A percentile compares a stretch with the other conserved stretches of the same genome.
Evolutionary conservation across 169 alveolate species (phyloP).

Genomic region (Cryptosporidium felis): DNA sequence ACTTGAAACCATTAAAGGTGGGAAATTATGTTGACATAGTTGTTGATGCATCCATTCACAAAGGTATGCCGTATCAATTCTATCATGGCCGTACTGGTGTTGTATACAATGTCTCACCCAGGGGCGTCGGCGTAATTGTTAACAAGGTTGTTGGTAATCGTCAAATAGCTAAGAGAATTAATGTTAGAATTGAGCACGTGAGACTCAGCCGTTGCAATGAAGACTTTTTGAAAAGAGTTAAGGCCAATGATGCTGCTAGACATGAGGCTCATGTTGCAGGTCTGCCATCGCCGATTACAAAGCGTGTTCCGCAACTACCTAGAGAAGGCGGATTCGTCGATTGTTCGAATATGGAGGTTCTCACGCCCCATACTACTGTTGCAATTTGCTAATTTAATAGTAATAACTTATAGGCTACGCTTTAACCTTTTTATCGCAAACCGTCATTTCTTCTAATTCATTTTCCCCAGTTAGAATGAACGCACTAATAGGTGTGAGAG

Average conservation of each 20-base stretch:
- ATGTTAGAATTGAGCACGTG: slow-evolving; percentile 97
- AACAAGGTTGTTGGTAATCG: slow-evolving; percentile 96
- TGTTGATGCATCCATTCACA: slow-evolving; percentile 96
- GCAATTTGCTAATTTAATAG: slow-evolving; percentile 34
- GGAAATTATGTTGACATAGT: slow-evolving; percentile 98
- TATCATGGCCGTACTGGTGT: slow-evolving; percentile 99
- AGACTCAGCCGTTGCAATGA: slow-evolving; percentile 96
- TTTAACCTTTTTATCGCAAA: too few species aligned
- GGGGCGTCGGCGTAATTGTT: slow-evolving; percentile 96
- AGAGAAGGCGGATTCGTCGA: slow-evolving; percentile 69
- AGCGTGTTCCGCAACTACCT: slow-evolving; percentile 51
- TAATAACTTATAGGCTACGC: too few species aligned
- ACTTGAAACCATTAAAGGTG: slow-evolving; percentile 88
- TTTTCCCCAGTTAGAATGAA: too few species aligned
- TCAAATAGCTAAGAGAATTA: slow-evolving; percentile 94
- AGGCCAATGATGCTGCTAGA: slow-evolving; percentile 89
- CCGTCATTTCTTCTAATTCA: too few species aligned
- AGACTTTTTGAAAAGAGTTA: slow-evolving; percentile 93
- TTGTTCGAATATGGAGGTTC: slow-evolving; percentile 67
- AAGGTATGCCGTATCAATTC: slow-evolving; percentile 97
- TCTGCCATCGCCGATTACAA: slow-evolving; percentile 47
- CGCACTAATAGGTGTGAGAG: too few species aligned
- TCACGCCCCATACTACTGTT: slow-evolving; percentile 56
- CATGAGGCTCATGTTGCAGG: slow-evolving; percentile 85
- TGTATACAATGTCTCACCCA: slow-evolving; percentile 95